Base-by-base conservation (phyloP, 306 rosid species). In the Aeschynomene evenia region DNA sequence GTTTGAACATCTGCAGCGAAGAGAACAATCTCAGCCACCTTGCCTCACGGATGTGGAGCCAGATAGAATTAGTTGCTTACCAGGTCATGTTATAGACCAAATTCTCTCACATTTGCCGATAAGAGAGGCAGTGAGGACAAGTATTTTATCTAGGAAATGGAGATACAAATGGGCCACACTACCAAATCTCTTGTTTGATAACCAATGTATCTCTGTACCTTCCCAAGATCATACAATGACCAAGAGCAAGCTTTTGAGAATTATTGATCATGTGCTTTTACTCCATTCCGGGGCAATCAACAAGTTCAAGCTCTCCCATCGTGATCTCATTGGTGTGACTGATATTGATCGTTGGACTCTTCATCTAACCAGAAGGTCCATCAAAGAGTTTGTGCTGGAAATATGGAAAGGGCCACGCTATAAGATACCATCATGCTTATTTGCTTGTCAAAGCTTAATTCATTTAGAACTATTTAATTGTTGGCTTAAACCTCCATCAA, bases 101-200 rank as follows among this genome's bases (percentile, higher is more conserved):
- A 80, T 89, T 81, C 73, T 86, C 53, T 72, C 87, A 2, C 19
- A 19, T 54, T 69, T 90, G 80, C 60, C 89, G 1, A 72, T 87
- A 40, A 77, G 46, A 79, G 85, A 85, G 36, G 93, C 91, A 0
- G 81, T 80, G 66, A 76, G 73, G 73, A 90, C 90, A 18, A 84
- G 96, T 61, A 33, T 87, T 64, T 77, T 90, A 65, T 87, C 90
- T 1, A 77, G 84, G 51, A 85, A 82, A 45, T 90, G 95, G 96
- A 85, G 88, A 77, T 85, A 78, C 81, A 90, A 61, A 73, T 84
- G 83, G 81, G 73, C 91, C 2, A 63, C 63, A 1, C 56, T 85
- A 26, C 85, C 85, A 2, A 52, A 63, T 65, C 85, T 90, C 46
- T 89, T 80, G 82, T 87, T 90, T n/a, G 91, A 86, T 66, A 65